Evolutionary conservation across 2,329 filamentous ascomycete species (phyloP), one percentile per base, ranked within the genome.

Genomic region (Pestalotiopsis sp.): DNA sequence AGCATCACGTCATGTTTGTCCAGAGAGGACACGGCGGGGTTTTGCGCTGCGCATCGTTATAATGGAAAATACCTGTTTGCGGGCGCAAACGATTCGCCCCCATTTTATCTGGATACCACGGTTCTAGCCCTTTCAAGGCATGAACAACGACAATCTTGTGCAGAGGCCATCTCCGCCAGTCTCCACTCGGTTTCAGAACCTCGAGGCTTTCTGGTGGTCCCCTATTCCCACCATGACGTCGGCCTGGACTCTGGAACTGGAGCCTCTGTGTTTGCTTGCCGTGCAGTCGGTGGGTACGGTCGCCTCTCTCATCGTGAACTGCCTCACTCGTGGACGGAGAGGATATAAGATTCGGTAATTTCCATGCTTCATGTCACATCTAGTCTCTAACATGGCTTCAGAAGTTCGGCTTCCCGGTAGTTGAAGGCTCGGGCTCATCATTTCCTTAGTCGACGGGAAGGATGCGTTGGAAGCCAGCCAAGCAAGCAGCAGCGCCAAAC

Each of bases 131-230:
- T 23, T 57, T 57, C 49, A 49, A 45, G 49, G 31, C 20, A 52
- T 65, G n/a, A 49, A 39, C 36, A 52, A 27, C 38, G 41, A 57
- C 49, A 38, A 66, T 36, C 41, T 17, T 66, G n/a, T n/a, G 63
- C 63, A 39, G 23, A 56, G n/a, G n/a, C 36, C 31, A 20, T 23
- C 14, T 38, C 25, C 13, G 11, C 36, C 4, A 38, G 36, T 65
- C 63, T 56, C 63, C 63, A 66, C 63, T 17, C 27, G 9, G 63
- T 66, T 66, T 66, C 63, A 66, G 63, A 66, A 31, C 25, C 41
- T 31, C 25, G 17, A 57, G 63, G 61, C 61, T 25, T 23, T 36
- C 38, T 38, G 20, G 39, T 49, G 61, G 61, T 62, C 31, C 59
- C 25, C 36, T 62, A 20, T 36, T 39, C 31, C 31, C 31, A 39